A percentile compares a stretch with the other conserved stretches of the same genome.
Conservation (phyloP, 805 yeast species). For the Zygoascus biomembranicola region DNA sequence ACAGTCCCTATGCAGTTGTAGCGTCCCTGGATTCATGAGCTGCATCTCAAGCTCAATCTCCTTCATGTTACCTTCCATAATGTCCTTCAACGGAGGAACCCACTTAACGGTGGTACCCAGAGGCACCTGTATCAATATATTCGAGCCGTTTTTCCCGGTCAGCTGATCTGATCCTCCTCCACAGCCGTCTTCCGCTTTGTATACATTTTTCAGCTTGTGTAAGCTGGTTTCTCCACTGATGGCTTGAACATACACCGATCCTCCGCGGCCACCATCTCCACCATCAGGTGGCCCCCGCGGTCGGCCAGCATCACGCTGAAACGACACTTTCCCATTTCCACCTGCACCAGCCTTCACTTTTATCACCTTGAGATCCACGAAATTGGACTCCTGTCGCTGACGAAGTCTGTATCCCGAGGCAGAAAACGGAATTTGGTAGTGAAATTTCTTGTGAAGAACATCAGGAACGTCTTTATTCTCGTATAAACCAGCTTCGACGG, state of each 20-base stretch:
- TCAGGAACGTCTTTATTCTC: not conserved
- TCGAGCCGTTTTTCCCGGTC: slow-evolving; percentile 81
- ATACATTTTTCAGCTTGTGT: slow-evolving; percentile 57
- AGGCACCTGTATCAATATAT: slow-evolving; percentile 76
- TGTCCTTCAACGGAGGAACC: slow-evolving; percentile 50
- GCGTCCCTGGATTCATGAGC: slow-evolving; percentile 14
- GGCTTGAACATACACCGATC: slow-evolving; percentile 76
- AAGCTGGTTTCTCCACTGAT: slow-evolving; percentile 62
- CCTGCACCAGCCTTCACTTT: slow-evolving; percentile 72
- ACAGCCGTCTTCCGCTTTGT: slow-evolving; percentile 64
- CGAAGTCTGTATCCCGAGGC: slow-evolving; percentile 13
- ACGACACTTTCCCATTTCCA: slow-evolving; percentile 82
- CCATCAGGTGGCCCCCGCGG: slow-evolving; percentile 95
- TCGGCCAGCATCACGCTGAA: slow-evolving; percentile 76
- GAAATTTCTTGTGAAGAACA: not conserved
- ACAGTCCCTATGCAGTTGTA: slow-evolving; percentile 56
- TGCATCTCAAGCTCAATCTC: slow-evolving; percentile 13
- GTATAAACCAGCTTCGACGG: not conserved
- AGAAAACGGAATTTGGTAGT: slow-evolving; percentile 18
- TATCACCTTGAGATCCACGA: slow-evolving; percentile 61
- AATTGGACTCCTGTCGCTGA: slow-evolving; percentile 23
- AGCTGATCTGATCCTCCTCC: slow-evolving; percentile 68
- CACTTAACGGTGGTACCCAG: slow-evolving; percentile 83
- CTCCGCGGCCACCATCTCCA: slow-evolving; percentile 98
- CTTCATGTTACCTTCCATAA: slow-evolving; percentile 3